These are phyloP conservation scores for Naematelia encephala DNA, from an alignment of 768 basidiomycete genomes.

Conservation along the genomic window DNA sequence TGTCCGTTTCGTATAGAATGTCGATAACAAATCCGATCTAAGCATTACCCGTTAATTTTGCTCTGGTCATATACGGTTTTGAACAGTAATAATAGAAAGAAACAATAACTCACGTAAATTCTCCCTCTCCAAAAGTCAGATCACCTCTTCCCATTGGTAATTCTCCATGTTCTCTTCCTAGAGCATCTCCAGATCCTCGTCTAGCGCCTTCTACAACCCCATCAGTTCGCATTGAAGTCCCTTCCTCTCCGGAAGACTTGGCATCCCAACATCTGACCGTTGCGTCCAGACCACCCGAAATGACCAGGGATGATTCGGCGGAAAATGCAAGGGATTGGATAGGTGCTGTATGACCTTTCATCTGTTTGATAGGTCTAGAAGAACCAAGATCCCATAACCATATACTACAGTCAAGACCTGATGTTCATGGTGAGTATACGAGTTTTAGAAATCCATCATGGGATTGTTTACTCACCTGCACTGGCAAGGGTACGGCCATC, in stretches of 20 bases:
- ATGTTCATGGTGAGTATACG: no score
- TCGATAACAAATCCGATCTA: slow-evolving; percentile 80
- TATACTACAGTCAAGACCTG: slow-evolving; percentile 72
- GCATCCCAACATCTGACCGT: slow-evolving; percentile 99
- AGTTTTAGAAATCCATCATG: no score
- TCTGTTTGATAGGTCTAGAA: slow-evolving; percentile 91
- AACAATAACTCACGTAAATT: slow-evolving; percentile 67
- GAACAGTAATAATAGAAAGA: slow-evolving; percentile 13
- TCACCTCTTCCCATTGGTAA: slow-evolving; percentile 24
- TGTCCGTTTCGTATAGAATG: slow-evolving; percentile 93
- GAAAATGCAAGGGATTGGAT: slow-evolving; percentile 89
- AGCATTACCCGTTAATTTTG: slow-evolving; percentile 6
- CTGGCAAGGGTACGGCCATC: slow-evolving; percentile 92
- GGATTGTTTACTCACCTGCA: slow-evolving; percentile 59
- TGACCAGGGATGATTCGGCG: slow-evolving; percentile 81
- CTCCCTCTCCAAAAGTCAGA: slow-evolving; percentile 6
- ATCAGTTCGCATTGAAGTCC: slow-evolving; percentile 3
- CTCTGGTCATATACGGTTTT: neutral
- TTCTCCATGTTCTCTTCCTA: slow-evolving; percentile 18
- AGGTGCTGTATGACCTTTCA: slow-evolving; percentile 86
- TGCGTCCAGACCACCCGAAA: slow-evolving; percentile 90
- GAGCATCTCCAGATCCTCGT: neutral
- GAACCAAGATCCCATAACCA: slow-evolving; percentile 95
- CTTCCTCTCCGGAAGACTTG: slow-evolving; percentile 66
- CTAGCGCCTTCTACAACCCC: neutral